Percentiles rank a stretch among this genome's conserved stretches.
These are phyloP conservation scores for Echinosophora koreensis DNA, from an alignment of 306 rosid genomes.

Conservation along the genomic window DNA sequence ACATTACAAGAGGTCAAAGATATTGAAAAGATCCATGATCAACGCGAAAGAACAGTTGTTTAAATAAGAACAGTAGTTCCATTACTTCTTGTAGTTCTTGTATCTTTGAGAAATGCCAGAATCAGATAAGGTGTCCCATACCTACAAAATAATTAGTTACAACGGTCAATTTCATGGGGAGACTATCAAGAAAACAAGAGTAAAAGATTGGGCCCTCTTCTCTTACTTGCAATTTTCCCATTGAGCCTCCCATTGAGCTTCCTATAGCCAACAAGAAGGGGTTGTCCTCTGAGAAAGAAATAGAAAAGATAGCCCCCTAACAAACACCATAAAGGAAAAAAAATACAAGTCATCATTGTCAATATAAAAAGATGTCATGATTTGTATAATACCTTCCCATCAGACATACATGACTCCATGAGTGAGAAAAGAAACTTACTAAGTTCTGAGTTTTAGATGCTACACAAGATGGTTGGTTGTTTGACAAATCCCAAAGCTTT, in stretches of 20 bases:
- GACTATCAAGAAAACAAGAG: no score
- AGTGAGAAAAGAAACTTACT: slow-evolving; percentile 52
- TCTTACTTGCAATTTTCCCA: slow-evolving; percentile 79
- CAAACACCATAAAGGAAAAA: slow-evolving; percentile 42
- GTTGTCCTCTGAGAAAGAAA: slow-evolving; percentile 79
- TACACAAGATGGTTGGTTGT: slow-evolving; percentile 81
- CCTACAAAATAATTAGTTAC: slow-evolving; percentile 53
- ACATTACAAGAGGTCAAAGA: no score
- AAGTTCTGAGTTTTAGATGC: slow-evolving; percentile 66
- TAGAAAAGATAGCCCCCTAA: slow-evolving; percentile 83
- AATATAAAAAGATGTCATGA: slow-evolving; percentile 14
- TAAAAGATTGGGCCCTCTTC: background rate
- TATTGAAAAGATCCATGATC: no score
- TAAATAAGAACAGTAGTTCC: no score
- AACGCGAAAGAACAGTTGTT: no score
- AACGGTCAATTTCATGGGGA: no score
- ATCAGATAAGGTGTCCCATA: slow-evolving; percentile 76
- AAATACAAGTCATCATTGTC: slow-evolving; percentile 26
- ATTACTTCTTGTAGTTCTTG: slow-evolving; percentile 43
- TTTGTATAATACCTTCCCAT: background rate
- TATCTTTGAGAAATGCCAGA: slow-evolving; percentile 63
- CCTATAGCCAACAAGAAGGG: slow-evolving; percentile 91
- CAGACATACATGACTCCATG: background rate
- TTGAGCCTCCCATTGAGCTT: no score
- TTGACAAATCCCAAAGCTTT: slow-evolving; percentile 94